Evolutionary conservation across 2,329 filamentous ascomycete genomes (phyloP), one percentile per base, ranked within the genome.

Genomic region (Hyphodiscus sp.): DNA sequence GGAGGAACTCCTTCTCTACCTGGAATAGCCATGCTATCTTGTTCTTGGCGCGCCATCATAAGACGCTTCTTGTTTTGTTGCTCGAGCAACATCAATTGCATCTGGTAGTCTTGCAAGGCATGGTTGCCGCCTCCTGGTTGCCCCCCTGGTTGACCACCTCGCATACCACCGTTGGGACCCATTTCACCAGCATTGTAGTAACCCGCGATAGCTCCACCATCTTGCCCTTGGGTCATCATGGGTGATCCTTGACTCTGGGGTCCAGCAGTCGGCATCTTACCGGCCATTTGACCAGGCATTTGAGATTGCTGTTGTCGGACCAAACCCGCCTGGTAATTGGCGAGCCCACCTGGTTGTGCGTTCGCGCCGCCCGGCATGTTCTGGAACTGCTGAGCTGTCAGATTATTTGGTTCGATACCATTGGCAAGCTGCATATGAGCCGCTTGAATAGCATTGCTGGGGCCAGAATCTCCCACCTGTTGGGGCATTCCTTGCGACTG

Each of bases 21-120:
- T 41, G 75, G 73, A 20, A 73, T 77, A 55, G 66, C 66, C 69
- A 84, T 78, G 65, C 73, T 82, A 58, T 91, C 89, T 69, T 92
- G 87, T 67, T 80, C 83, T 67, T 85, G 86, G 18, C 88, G 82
- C 41, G 88, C 88, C 87, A 91, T 90, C 76, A 91, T 83, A 47
- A 92, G 76, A 18, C 88, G 78, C 71, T 91, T 91, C 76, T 91
- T 92, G 64, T 92, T 92, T 71, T 92, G 87, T 70, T 91, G 88
- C 71, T 92, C 88, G 16, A 92, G 78, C 48, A 91, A 73, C 88
- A 91, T 92, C 67, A 92, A 73, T 69, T 92, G 88, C 87, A 91
- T 91, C 73, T 92, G 88, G 65, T 92, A 92, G 69, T 94, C 88
- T 70, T 91, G 87, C 45, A 92, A 76, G 20, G 88, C 88, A 68